Evolutionary conservation across 1,139 yeast species (phyloP).

Genomic region (Magnusiomyces clavatus): DNA sequence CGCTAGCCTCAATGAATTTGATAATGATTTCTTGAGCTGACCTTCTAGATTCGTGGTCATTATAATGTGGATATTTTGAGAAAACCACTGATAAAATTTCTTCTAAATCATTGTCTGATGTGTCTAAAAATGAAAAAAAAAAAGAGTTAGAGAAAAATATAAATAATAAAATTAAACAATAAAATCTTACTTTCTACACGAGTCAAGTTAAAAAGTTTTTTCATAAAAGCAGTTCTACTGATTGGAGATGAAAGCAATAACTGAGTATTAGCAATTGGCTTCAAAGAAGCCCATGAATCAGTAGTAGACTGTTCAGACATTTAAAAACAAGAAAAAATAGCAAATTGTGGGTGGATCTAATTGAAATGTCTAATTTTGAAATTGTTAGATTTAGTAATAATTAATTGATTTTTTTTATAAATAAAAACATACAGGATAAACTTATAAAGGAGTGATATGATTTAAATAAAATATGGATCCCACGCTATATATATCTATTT

Average conservation of each 20-base stretch:
- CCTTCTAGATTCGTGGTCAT: constrained; percentile 42
- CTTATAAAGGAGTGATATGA: no score
- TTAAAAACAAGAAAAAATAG: neutral
- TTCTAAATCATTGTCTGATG: constrained; percentile 5
- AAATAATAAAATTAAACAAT: neutral
- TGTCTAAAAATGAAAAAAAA: constrained; percentile 4
- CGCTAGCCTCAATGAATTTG: constrained; percentile 31
- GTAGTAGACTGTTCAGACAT: constrained; percentile 14
- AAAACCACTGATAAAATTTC: constrained; percentile 32
- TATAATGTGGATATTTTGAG: constrained; percentile 44
- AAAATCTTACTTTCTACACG: constrained; percentile 5
- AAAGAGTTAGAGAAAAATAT: neutral
- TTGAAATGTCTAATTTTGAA: no score
- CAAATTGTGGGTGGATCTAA: no score
- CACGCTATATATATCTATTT: no score
- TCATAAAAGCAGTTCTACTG: constrained; percentile 8
- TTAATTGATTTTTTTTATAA: neutral
- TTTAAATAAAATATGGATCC: no score
- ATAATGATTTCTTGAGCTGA: constrained; percentile 37
- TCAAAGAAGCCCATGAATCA: constrained; percentile 13
- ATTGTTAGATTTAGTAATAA: neutral
- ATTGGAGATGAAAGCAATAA: constrained; percentile 11
- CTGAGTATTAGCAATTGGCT: constrained; percentile 6
- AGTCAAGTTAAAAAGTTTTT: constrained; percentile 6
- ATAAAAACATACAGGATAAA: neutral